Evolutionary conservation across 2,329 filamentous ascomycete genomes (phyloP).

Genomic region (Cadophora sp.): DNA sequence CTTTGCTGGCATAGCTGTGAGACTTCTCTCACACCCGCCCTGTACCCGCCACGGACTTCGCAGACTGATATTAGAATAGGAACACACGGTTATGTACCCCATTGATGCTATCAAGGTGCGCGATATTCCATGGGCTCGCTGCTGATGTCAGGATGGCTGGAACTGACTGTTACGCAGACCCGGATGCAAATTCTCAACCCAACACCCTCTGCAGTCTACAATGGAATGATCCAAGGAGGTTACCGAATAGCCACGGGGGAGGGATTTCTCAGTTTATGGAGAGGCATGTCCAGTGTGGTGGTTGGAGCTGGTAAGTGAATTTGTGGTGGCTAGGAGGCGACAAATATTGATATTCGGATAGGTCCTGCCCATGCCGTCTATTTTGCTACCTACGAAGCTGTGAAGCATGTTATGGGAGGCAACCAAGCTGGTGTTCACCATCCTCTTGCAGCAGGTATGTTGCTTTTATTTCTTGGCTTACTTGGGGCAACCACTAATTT

Average conservation of each 20-base stretch:
- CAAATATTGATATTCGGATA: constrained; percentile 50
- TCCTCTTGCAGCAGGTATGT: constrained; percentile 86
- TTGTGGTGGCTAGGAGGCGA: constrained; percentile 11
- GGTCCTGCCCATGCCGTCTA: constrained; percentile 97
- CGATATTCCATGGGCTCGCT: constrained; percentile 17
- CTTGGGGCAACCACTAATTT: neutral
- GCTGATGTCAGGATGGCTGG: constrained; percentile 22
- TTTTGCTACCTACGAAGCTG: constrained; percentile 96
- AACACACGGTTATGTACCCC: constrained; percentile 99
- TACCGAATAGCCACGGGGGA: constrained; percentile 91
- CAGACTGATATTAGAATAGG: constrained; percentile 58
- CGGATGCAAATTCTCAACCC: constrained; percentile 97
- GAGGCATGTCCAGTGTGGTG: constrained; percentile 94
- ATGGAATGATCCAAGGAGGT: constrained; percentile 89
- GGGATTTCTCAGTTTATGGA: constrained; percentile 91
- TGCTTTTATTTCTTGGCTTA: neutral
- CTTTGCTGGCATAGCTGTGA: constrained; percentile 72
- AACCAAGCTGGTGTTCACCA: constrained; percentile 89
- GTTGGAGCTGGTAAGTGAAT: constrained; percentile 81
- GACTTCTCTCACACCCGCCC: constrained; percentile 31
- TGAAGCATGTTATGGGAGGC: constrained; percentile 95
- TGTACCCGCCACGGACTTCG: constrained; percentile 32
- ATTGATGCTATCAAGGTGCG: constrained; percentile 95
- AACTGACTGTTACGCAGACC: constrained; percentile 64
- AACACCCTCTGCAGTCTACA: constrained; percentile 80